A percentile compares a stretch with the other conserved stretches of the same genome.
Conservation (phyloP, 2,329 filamentous ascomycete species). For the Pseudogymnoascus sp. region DNA sequence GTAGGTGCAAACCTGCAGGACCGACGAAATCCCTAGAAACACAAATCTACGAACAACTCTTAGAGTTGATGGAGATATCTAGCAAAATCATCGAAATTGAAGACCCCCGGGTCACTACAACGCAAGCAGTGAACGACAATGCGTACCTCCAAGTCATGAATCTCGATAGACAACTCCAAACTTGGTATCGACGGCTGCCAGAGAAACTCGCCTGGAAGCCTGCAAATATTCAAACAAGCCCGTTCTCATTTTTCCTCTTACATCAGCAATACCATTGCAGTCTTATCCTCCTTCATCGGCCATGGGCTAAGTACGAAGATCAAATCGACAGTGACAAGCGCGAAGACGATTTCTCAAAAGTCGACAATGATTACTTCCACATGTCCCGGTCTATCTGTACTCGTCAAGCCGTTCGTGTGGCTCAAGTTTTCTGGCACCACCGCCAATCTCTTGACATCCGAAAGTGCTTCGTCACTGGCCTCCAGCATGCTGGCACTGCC, state of each 20-base stretch:
- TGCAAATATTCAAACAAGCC: constrained; percentile 41
- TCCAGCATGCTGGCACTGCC: constrained; percentile 47
- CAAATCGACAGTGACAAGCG: constrained; percentile 22
- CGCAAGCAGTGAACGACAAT: constrained; percentile 30
- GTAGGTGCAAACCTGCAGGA: constrained; percentile 30
- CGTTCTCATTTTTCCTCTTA: constrained; percentile 43
- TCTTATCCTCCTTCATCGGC: constrained; percentile 44
- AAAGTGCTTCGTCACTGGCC: constrained; percentile 41
- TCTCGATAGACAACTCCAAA: constrained; percentile 44
- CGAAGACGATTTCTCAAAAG: constrained; percentile 18
- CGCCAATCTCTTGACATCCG: constrained; percentile 42
- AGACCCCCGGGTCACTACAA: constrained; percentile 26
- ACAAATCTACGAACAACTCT: constrained; percentile 41
- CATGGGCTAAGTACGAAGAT: constrained; percentile 41
- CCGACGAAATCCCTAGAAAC: constrained; percentile 27
- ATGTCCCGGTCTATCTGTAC: constrained; percentile 45
- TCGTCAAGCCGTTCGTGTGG: constrained; percentile 44
- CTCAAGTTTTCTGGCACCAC: constrained; percentile 47
- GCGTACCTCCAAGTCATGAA: constrained; percentile 42
- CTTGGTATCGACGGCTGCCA: constrained; percentile 44
- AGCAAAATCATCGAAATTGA: constrained; percentile 41
- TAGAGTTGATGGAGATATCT: constrained; percentile 47
- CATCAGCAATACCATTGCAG: constrained; percentile 48
- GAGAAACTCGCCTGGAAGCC: constrained; percentile 40
- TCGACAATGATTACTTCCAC: constrained; percentile 35